phyloP scores from a whole-genome alignment of 1,284 basidiomycete genomes.

The Rhodofomes roseus region DNA sequence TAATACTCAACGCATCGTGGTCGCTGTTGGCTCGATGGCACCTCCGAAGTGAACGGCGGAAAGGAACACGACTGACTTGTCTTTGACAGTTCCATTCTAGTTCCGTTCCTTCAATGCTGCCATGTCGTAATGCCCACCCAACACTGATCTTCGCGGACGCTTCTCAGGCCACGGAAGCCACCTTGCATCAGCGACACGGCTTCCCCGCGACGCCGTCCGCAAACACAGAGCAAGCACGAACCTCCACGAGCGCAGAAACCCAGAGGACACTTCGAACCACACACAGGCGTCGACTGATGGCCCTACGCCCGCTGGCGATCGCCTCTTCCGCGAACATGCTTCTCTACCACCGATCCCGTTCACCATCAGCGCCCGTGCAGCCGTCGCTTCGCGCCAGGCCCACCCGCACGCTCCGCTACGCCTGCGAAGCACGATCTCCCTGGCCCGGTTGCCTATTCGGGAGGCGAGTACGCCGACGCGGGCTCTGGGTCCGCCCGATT shows the following conservation, averaged over 20 bases:
- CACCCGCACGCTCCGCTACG: background rate
- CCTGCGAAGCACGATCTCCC: background rate
- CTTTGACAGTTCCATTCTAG: background rate
- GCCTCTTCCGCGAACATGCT: background rate
- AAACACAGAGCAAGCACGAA: too few species aligned
- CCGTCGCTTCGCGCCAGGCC: background rate
- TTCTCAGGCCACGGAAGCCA: background rate
- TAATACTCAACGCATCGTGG: background rate
- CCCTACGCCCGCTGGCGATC: background rate
- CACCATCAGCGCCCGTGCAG: background rate
- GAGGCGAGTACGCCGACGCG: background rate
- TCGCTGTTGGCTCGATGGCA: background rate
- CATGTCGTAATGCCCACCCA: background rate
- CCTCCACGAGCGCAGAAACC: too few species aligned
- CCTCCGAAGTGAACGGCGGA: background rate
- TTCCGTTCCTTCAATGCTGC: background rate
- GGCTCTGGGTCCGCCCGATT: background rate
- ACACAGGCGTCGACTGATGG: background rate
- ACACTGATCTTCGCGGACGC: background rate
- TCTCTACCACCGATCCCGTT: background rate
- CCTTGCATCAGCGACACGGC: background rate
- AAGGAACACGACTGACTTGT: background rate
- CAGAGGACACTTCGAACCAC: too few species aligned
- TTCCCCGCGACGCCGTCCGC: background rate
- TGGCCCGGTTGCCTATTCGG: background rate